Base-by-base conservation (phyloP, 2,329 filamentous ascomycete species). In the Venturia asperata region DNA sequence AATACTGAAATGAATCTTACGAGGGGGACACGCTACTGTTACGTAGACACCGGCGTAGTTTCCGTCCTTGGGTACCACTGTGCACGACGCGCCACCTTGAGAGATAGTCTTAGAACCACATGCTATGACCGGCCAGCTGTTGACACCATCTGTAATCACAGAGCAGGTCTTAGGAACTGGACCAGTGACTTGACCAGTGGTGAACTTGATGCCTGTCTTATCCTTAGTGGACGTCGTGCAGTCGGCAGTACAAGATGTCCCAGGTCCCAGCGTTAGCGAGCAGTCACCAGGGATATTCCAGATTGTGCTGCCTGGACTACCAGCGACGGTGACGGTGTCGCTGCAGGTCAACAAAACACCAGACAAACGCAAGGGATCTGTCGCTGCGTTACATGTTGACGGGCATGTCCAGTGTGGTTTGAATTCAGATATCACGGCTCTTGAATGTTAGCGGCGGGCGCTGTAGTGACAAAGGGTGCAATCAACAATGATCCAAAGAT, bases 1-100 rank as follows among this genome's bases (percentile, higher is more conserved):
- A 24, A 24, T 21, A 10, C 10, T n/a, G n/a, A 24, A 11, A 24
- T 49, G 45, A 24, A 9, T 21, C 45, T 49, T 49, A 49, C 45
- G n/a, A 10, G 9, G n/a, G 21, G 45, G 19, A 49, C 45, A 49
- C 45, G n/a, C n/a, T 24, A 49, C 45, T 24, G 45, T 24, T 10
- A 49, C 45, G 45, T 49, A 49, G 45, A 49, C 45, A 49, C n/a
- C 45, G 21, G n/a, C 45, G 13, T 49, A 49, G 45, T 49, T 9
- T 49, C 45, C 45, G 9, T 9, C 5, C n/a, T 5, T 24, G 11
- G 45, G 45, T 19, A 49, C 45, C 6, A 49, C 21, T 21, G n/a
- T 24, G n/a, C 45, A 49, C 11, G n/a, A 21, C 19, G n/a, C 10
- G 45, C 45, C 45, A 24, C 9, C n/a, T 24, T 9, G 45, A 49